Conservation (phyloP, 1,139 yeast species). For the Sugiyamaella castrensis region DNA sequence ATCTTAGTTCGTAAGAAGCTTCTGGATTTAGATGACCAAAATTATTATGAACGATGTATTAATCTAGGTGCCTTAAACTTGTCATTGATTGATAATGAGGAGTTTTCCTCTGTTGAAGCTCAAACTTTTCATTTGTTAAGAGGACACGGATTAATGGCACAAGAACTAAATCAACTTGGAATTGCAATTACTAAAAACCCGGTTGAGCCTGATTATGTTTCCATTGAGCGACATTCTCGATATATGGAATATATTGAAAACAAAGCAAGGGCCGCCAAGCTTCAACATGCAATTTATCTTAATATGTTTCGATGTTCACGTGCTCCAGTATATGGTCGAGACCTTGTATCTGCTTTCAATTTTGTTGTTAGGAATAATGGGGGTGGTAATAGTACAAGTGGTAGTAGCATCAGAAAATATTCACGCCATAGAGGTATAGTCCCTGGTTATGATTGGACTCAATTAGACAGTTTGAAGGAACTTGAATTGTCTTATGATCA, state of each 20-base stretch:
- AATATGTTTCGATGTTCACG: constrained; percentile 43
- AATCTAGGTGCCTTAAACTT: constrained; percentile 63
- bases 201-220: constrained; percentile 47
- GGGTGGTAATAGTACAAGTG: constrained; percentile 10
- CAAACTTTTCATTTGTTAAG: constrained; percentile 46
- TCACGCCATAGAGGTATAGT: constrained; percentile 1
- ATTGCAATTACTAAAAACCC: constrained; percentile 18
- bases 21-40: constrained; percentile 27
- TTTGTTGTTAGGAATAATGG: constrained; percentile 7
- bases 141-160: constrained; percentile 47
- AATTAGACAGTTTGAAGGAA: constrained; percentile 29
- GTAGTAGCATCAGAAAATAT: constrained; percentile 2
- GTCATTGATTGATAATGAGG: constrained; percentile 51
- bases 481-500: constrained; percentile 44
- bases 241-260: constrained; percentile 53
- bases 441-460: constrained; percentile 27
- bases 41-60: constrained; percentile 30
- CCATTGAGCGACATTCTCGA: constrained; percentile 60
- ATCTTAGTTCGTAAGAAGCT: constrained; percentile 45
- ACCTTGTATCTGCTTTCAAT: constrained; percentile 15
- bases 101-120: constrained; percentile 48
- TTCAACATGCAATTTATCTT: constrained; percentile 59
- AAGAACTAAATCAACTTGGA: constrained; percentile 25
- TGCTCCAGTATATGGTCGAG: constrained; percentile 36
- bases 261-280: constrained; percentile 49